Evolutionary conservation across 805 yeast species (phyloP), one percentile per base, ranked within the genome.

Genomic region (Kodamaea fukazawae): DNA sequence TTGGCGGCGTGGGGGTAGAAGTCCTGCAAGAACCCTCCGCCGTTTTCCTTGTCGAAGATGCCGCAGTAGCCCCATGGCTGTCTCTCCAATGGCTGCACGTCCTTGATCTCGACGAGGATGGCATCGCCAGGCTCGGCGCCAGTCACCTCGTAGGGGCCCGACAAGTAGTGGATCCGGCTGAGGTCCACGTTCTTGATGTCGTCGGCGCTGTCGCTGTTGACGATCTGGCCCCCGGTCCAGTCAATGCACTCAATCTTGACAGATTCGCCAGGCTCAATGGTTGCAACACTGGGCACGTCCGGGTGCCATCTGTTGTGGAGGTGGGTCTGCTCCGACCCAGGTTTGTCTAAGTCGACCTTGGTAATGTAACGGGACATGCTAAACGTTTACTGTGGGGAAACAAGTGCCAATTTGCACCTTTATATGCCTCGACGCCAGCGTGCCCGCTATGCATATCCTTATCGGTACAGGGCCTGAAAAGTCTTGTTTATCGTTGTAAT

Each of bases 11-110:
- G 65, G 4, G 79, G 79, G 48, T 71, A 74, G 45, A 65, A 71
- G 34, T 60, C 58, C 47, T 73, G 78, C 22, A 73, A 55, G 45
- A 73, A 72, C 2, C 78, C 76, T 10, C 78, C 78, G 4, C 79
- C 79, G 44, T 74, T 73, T 44, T 60, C 61, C 49, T 66, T 70
- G 40, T 69, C 70, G 48, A 74, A 73, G 3, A 73, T 56, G 9
- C 77, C 79, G 48, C 70, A 64, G 50, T 73, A 73, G 2, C 79
- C 79, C 78, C 79, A 73, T 11, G 78, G 76, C 45, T 69, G 76
- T 48, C 71, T 59, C 39, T 71, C 75, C 34, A 73, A 53, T 2
- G 79, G 78, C 51, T 74, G 78, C 15, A 73, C 75, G 46, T 73
- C 78, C 48, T 67, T 70, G 42, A 73, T 73, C 46, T 71, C 75